Evolutionary conservation across 805 yeast genomes (phyloP), one percentile per base, ranked within the genome.

Genomic region (Lipomyces sp.): DNA sequence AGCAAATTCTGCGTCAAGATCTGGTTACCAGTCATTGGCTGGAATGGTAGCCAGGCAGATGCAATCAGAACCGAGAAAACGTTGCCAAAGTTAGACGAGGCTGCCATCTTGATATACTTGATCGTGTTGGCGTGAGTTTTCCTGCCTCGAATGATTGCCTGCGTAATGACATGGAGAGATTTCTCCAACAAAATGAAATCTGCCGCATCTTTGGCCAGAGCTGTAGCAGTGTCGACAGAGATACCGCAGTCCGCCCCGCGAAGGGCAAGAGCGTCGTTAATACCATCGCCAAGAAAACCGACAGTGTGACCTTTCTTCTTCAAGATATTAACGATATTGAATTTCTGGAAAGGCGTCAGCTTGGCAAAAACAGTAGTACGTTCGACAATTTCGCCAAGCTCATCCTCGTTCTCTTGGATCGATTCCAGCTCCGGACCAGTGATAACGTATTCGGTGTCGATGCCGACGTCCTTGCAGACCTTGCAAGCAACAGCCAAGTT

Each of bases 331-430:
- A 83, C 83, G 78, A 83, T 80, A 58, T 83, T 73, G 30, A 83
- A 84, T 71, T 83, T 83, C 51, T 85, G 84, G 69, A 78, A 80
- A 3, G 86, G 86, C 0, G 88, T 85, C 29, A 68, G 71, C 64
- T 68, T 68, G 13, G 71, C 71, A 54, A 68, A 68, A 11, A 68
- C 71, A 8, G 71, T 60, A 60, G 70, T 66, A 8, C 71, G 64
- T 69, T 69, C 72, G 13, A 67, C 71, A 32, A 90, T 88, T 66
- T 88, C 96, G 74, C 90, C 96, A 75, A 91, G 82, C 77, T 90
- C 96, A 73, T 91, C 96, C 80, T 89, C 93, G 42, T 62, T 64
- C 79, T 89, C 93, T 29, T 61, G 64, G 37, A 83, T 85, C 63
- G 82, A 85, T 11, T 77, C 87, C 75, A 80, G 84, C 37, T 79